phyloP scores from a whole-genome alignment of 2,329 filamentous ascomycete species.

The Claviceps sorghi region DNA sequence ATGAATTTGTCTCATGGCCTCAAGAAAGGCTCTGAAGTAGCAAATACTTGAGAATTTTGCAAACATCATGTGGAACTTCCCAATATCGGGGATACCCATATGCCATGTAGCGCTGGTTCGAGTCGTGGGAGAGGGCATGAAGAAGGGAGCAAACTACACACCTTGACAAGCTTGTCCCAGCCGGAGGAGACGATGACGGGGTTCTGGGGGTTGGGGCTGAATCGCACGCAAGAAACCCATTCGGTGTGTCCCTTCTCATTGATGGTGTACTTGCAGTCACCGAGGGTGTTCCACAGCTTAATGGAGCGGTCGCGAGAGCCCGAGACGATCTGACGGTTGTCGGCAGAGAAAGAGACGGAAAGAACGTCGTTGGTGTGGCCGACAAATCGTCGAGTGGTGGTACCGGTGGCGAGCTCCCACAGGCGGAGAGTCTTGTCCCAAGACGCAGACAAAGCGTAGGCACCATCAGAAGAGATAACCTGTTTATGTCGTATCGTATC shows the following conservation, averaged over 20 bases:
- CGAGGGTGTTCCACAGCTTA: conserved; percentile 99
- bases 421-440: conserved; percentile 99
- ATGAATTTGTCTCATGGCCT: conserved; percentile 93
- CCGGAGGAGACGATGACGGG: conserved; percentile 96
- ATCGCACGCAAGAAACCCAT: conserved; percentile 98
- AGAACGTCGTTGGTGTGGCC: conserved; percentile 99
- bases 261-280: conserved; percentile 99
- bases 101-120: conserved; percentile 2
- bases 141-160: conserved; percentile 32
- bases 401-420: conserved; percentile 96
- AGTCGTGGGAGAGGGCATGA: neutral
- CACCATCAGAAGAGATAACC: conserved; percentile 99
- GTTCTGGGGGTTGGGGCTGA: conserved; percentile 99
- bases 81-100: neutral
- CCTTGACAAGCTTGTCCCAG: conserved; percentile 99
- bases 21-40: conserved; percentile 92
- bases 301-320: conserved; percentile 96
- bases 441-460: conserved; percentile 95
- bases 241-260: conserved; percentile 99
- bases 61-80: conserved; percentile 62
- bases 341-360: conserved; percentile 99
- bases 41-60: conserved; percentile 88
- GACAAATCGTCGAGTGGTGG: conserved; percentile 95
- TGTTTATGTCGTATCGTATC: conserved; percentile 23
- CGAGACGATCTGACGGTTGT: conserved; percentile 99